These are phyloP conservation scores for Fusarium pseudonygamai DNA, from an alignment of 2,329 filamentous ascomycete genomes.

Conservation along the genomic window DNA sequence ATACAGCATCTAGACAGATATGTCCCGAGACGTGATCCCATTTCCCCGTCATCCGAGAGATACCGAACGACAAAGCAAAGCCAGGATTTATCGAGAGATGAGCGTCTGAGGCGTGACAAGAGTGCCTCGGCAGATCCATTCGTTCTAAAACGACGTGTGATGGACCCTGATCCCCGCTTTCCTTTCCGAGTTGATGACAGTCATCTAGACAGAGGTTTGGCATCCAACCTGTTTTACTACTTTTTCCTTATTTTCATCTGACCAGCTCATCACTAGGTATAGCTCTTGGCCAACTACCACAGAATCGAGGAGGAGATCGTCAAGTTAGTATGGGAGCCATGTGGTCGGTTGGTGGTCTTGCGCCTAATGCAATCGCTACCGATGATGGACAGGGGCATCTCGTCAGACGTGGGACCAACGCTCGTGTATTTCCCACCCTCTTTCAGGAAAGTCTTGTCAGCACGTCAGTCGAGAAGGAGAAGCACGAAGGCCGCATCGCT, in stretches of 20 bases:
- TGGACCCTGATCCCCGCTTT: slow-evolving; percentile 17
- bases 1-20: slow-evolving; percentile 58
- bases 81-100: slow-evolving; percentile 53
- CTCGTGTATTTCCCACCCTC: slow-evolving; percentile 68
- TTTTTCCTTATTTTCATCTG: slow-evolving; percentile 2
- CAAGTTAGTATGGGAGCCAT: slow-evolving; percentile 74
- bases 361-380: slow-evolving; percentile 63
- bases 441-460: slow-evolving; percentile 55
- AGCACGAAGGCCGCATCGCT: slow-evolving; percentile 79
- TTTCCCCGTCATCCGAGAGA: slow-evolving; percentile 52
- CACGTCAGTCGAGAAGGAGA: slow-evolving; percentile 69
- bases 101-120: slow-evolving; percentile 57
- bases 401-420: slow-evolving; percentile 76
- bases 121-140: slow-evolving; percentile 55
- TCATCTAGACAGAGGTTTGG: slow-evolving; percentile 24
- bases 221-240: neutral
- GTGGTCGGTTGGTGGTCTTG: slow-evolving; percentile 80
- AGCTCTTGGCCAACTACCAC: slow-evolving; percentile 39
- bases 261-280: slow-evolving; percentile 29
- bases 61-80: slow-evolving; percentile 57
- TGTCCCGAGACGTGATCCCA: slow-evolving; percentile 55
- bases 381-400: slow-evolving; percentile 71
- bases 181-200: slow-evolving; percentile 26
- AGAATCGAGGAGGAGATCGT: slow-evolving; percentile 45
- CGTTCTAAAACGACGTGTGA: slow-evolving; percentile 43